Evolutionary conservation across 2,329 filamentous ascomycete species (phyloP).

Genomic region (Apiospora pterosperma): DNA sequence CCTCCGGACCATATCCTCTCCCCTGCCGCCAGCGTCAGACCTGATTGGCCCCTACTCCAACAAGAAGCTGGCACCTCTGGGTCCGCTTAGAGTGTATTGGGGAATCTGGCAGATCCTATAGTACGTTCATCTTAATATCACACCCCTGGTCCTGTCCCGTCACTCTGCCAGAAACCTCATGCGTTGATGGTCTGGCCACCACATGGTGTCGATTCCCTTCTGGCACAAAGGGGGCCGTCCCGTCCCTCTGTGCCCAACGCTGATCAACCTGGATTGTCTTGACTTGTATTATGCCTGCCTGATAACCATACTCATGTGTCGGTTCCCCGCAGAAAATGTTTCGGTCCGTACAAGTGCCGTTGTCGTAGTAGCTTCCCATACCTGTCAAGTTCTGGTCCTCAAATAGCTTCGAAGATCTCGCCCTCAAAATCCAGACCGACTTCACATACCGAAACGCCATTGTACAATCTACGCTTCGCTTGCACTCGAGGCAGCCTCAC

Average conservation of each 20-base stretch:
- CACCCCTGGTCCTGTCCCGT: conserved; percentile 30
- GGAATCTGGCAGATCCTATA: conserved; percentile 25
- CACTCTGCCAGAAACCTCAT: conserved; percentile 22
- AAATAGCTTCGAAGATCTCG: background rate
- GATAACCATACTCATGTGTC: conserved; percentile 10
- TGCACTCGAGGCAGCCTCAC: background rate
- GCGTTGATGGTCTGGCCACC: background rate
- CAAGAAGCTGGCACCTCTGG: background rate
- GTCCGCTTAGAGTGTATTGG: conserved; percentile 11
- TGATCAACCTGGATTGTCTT: conserved; percentile 35
- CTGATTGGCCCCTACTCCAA: conserved; percentile 2
- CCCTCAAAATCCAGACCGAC: background rate
- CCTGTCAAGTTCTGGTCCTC: conserved; percentile 23
- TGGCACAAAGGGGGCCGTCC: conserved; percentile 32
- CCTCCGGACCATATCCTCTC: conserved; percentile 29
- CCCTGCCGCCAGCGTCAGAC: conserved; percentile 23
- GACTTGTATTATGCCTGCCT: conserved; percentile 30
- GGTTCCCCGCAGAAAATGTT: conserved; percentile 32
- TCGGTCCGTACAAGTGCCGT: conserved; percentile 38
- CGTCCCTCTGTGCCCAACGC: conserved; percentile 31
- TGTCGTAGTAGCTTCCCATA: conserved; percentile 22
- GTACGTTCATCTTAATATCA: conserved; percentile 26
- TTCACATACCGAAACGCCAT: background rate
- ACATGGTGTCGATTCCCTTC: conserved; percentile 20
- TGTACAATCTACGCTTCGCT: background rate